Evolutionary conservation across 371 early-diverging fungal genomes (phyloP), one percentile per base, ranked within the genome.

Genomic region (Mortierella sp.): DNA sequence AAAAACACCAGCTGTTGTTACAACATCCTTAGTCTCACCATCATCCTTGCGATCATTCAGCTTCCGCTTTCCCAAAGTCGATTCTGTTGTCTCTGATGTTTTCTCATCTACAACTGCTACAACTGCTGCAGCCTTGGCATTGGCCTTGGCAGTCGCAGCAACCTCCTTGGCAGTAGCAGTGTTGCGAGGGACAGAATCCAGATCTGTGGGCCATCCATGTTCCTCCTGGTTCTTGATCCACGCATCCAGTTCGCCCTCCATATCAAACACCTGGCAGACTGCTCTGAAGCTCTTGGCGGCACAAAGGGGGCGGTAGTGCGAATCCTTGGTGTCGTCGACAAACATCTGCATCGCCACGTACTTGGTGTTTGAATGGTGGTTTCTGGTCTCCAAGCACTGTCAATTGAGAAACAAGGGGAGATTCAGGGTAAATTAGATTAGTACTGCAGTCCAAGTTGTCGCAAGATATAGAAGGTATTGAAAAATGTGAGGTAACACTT

Each of bases 271-370:
- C 47, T 77, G 64, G 37, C 89, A 92, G 22, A 91, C 64, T 1
- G 83, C 89, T 48, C 86, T 67, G 55, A 85, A 87, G n/a, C 86
- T 85, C 77, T 92, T 94, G 37, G 91, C 76, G 16, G 84, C 79
- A 29, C 87, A 87, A 24, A 93, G 85, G 19, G 72, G 75, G 10
- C 80, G 67, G 68, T 91, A 94, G 37, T 83, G 66, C 0, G 85
- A 71, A 2, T 91, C 87, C 58, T 87, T 88, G 16, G 89, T 89
- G 72, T 88, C 78, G 7, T 93, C 80, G 47, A 89, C 90, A 72
- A 92, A 90, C 95, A 97, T 97, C 68, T 95, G 93, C 88, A 97
- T 85, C 29, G 97, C 75, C 4, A 92, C 91, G 86, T 97, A 98
- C 86, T 98, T 98, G 55, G 95, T 91, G 87, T 96, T 97, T 66